Evolutionary conservation across 2,329 filamentous ascomycete species (phyloP), one percentile per base, ranked within the genome.

Genomic region (Epichloe festucae): DNA sequence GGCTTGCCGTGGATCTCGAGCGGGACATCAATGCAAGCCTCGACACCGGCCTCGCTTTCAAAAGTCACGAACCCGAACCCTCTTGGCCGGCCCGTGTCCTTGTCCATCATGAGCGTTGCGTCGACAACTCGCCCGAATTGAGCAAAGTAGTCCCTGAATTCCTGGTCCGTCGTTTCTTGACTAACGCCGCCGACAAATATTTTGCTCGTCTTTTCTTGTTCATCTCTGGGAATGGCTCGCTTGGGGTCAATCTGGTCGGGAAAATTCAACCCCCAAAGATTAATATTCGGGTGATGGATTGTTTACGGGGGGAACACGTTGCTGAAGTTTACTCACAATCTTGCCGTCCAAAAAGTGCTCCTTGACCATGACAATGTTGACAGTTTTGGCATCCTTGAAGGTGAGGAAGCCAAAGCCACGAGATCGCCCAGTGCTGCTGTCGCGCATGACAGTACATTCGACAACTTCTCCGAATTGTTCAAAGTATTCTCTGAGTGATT

Each of bases 301-400:
- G 5, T 23, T 43, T 43, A 8, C 15, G 8, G 8, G 27, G 27
- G 3, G 10, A 1, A 31, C 3, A 31, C 4, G 27, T 23, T 15
- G 10, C 17, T 21, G 0, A 15, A 12, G 36, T 17, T 41, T 42
- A 49, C 87, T 74, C 78, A 97, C 93, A 68, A 98, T 96, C 70
- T 98, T 98, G 55, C 93, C 93, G 65, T 98, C 93, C 21, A 98
- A 78, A 61, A 91, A 95, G 68, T 98, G 93, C 67, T 98, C 93
- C 71, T 98, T 98, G 56, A 98, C 93, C 93, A 98, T 98, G 57
- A 98, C 93, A 59, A 89, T 95, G 66, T 98, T 98, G 58, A 98
- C 93, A 4, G 89, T 95, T 73, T 95, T 95, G 46, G 93, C 86
- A 64, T 98, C 93, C 66, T 88, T 94, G 76, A 98, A 98, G 0